A percentile compares a stretch with the other conserved stretches of the same genome.
These are phyloP conservation scores for Colletotrichum neosansevieriae DNA, from an alignment of 2,329 filamentous ascomycete genomes.

Conservation along the genomic window DNA sequence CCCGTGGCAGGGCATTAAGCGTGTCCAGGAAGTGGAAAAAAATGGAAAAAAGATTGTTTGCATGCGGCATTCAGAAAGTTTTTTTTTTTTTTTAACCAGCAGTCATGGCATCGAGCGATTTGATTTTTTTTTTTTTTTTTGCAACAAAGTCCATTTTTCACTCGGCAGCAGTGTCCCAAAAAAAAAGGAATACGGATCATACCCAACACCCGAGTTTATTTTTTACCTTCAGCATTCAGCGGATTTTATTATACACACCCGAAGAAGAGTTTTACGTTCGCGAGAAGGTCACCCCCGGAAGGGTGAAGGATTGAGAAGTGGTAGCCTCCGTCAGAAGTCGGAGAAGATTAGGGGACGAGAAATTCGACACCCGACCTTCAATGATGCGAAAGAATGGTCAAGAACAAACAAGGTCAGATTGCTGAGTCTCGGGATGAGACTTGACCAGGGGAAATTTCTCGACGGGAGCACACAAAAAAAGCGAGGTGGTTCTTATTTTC, in stretches of 20 bases:
- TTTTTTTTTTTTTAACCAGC: constrained; percentile 46
- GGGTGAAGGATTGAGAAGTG: constrained; percentile 22
- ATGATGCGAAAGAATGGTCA: constrained; percentile 7
- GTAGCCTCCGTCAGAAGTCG: constrained; percentile 9
- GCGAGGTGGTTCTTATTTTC: constrained; percentile 25
- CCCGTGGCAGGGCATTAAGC: constrained; percentile 31
- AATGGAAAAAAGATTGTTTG: constrained; percentile 41
- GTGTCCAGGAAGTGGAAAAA: constrained; percentile 35
- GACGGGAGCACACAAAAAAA: constrained; percentile 27
- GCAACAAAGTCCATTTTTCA: constrained; percentile 48
- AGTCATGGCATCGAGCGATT: constrained; percentile 62
- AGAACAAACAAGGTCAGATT: constrained; percentile 28
- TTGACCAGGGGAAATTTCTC: constrained; percentile 24
- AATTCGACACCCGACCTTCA: constrained; percentile 35
- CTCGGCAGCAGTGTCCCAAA: constrained; percentile 55
- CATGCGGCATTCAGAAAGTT: constrained; percentile 50
- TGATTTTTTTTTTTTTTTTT: constrained; percentile 30
- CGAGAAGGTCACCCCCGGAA: constrained; percentile 36
- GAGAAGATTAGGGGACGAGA: constrained; percentile 23
- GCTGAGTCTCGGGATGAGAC: constrained; percentile 29
- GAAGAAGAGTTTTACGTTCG: constrained; percentile 39
- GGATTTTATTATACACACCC: constrained; percentile 43
- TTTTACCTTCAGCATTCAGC: constrained; percentile 45
- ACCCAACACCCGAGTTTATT: constrained; percentile 48
- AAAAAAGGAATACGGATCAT: constrained; percentile 56